phyloP scores from a whole-genome alignment of 805 yeast genomes.

The Nakazawaea wickerhamii region DNA sequence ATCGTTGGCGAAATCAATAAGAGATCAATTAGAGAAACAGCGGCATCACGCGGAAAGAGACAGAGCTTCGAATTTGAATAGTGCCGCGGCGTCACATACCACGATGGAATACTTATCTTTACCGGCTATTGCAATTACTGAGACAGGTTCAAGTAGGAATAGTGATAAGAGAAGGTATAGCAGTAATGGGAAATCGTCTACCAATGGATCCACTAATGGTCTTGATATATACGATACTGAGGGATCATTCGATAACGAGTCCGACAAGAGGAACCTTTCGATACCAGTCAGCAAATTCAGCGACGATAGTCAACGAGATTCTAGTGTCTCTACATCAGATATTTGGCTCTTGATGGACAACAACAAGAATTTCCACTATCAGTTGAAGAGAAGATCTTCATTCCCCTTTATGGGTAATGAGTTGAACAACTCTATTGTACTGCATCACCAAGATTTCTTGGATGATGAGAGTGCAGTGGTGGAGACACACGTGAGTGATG shows the following conservation, averaged over 20 bases:
- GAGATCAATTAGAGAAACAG: conserved; percentile 5
- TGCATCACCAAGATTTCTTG: conserved; percentile 20
- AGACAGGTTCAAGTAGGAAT: background rate
- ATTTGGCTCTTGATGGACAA: conserved; percentile 5
- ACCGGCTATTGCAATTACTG: background rate
- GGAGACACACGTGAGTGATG: background rate
- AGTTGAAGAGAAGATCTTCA: conserved; percentile 33
- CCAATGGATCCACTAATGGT: conserved; percentile 10
- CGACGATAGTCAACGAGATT: background rate
- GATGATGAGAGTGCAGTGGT: background rate
- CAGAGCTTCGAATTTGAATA: background rate
- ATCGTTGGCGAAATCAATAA: conserved; percentile 18
- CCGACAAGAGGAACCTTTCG: background rate
- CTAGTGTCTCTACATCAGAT: background rate
- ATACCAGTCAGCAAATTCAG: background rate
- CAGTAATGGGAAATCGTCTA: background rate
- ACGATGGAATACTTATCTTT: conserved; percentile 1
- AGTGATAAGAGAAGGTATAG: background rate
- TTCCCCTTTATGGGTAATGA: conserved; percentile 32
- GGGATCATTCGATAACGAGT: conserved; percentile 6
- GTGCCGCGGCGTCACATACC: background rate
- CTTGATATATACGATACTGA: conserved; percentile 10
- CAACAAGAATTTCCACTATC: conserved; percentile 13
- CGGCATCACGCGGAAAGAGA: background rate
- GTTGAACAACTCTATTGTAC: conserved; percentile 23